Conservation (phyloP, 2,329 filamentous ascomycete species). For the Paecilomyces niveus region DNA sequence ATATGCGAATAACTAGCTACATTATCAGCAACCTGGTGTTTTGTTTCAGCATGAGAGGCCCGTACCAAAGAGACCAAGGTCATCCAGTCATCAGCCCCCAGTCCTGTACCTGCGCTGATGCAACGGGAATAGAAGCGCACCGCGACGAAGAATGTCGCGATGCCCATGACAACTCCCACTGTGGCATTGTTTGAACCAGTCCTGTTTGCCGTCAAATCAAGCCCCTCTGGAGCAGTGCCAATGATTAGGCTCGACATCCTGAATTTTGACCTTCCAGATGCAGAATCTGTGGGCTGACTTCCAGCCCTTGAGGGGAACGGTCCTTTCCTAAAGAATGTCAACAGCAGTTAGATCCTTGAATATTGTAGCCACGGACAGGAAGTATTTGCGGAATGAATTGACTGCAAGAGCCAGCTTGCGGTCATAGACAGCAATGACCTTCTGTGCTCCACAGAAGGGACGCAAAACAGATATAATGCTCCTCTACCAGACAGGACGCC, state of each 20-base stretch:
- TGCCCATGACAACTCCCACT: conserved; percentile 3
- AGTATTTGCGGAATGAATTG: neutral
- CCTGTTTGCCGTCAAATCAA: conserved; percentile 4
- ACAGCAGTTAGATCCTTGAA: neutral
- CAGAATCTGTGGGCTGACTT: neutral
- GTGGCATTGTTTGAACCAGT: conserved; percentile 1
- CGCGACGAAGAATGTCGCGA: conserved; percentile 4
- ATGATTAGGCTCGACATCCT: neutral
- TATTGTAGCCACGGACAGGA: neutral
- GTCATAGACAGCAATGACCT: neutral
- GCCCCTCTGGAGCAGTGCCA: conserved; percentile 2
- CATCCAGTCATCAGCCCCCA: conserved; percentile 5
- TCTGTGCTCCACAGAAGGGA: neutral
- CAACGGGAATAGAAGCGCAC: conserved; percentile 4
- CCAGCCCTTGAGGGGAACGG: neutral
- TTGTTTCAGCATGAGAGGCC: neutral
- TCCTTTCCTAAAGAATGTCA: neutral
- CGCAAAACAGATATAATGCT: neutral
- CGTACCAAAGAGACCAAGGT: neutral
- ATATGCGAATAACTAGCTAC: neutral
- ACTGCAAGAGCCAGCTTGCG: neutral
- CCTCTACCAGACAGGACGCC: no score
- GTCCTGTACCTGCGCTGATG: conserved; percentile 1
- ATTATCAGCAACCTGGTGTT: neutral
- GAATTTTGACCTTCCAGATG: neutral